These are phyloP conservation scores for Dalbergia oliveri DNA, from an alignment of 306 rosid genomes.

Conservation along the genomic window DNA sequence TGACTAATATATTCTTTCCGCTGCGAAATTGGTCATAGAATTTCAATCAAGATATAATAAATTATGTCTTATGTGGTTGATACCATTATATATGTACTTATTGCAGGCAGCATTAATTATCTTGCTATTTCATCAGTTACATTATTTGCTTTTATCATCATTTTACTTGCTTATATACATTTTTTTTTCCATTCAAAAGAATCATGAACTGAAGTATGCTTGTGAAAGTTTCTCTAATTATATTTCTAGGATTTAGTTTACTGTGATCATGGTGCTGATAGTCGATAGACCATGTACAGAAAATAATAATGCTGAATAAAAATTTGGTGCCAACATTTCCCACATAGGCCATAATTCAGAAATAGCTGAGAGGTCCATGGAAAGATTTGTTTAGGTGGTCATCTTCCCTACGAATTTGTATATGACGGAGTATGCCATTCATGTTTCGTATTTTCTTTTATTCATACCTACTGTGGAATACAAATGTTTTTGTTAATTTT, in stretches of 20 bases:
- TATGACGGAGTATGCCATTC: neutral
- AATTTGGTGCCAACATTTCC: slow-evolving; percentile 85
- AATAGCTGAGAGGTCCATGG: slow-evolving; percentile 86
- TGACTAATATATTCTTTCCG: no score
- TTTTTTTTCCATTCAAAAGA: neutral
- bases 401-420: neutral
- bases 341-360: slow-evolving; percentile 75
- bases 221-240: slow-evolving; percentile 40
- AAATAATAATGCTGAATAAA: slow-evolving; percentile 48
- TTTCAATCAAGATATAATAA: slow-evolving; percentile 2
- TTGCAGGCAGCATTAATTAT: slow-evolving; percentile 24
- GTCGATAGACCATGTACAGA: slow-evolving; percentile 31
- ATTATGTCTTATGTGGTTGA: neutral
- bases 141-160: slow-evolving; percentile 25
- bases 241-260: slow-evolving; percentile 51
- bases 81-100: slow-evolving; percentile 4
- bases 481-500: slow-evolving; percentile 14
- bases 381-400: slow-evolving; percentile 64
- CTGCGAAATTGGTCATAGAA: no score
- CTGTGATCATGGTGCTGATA: slow-evolving; percentile 40
- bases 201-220: slow-evolving; percentile 30
- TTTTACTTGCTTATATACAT: slow-evolving; percentile 19
- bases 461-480: slow-evolving; percentile 36
- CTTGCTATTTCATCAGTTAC: slow-evolving; percentile 18
- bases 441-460: slow-evolving; percentile 40